Evolutionary conservation across 176 grass and related monocot species (phyloP).

Genomic region (Thinopyrum elongatum): DNA sequence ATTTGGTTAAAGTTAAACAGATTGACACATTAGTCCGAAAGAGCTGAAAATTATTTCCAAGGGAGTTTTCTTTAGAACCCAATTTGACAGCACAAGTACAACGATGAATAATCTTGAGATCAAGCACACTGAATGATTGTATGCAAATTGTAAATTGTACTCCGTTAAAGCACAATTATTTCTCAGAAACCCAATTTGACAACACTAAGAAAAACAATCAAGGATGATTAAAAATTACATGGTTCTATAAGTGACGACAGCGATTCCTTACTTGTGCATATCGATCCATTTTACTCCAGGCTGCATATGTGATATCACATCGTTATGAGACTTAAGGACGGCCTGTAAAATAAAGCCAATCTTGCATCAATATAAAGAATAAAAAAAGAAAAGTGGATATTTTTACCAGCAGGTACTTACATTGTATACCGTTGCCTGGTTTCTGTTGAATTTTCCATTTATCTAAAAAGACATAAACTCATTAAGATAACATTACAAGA

Average conservation of each 20-base stretch:
- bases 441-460: constrained; percentile 83
- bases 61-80: no score
- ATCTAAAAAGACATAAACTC: constrained; percentile 48
- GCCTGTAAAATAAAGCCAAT: constrained; percentile 34
- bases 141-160: neutral
- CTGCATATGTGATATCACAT: constrained; percentile 58
- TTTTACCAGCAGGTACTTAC: constrained; percentile 43
- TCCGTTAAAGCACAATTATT: constrained; percentile 37
- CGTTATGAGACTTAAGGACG: constrained; percentile 52
- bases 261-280: constrained; percentile 78
- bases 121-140: neutral
- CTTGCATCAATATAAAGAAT: neutral
- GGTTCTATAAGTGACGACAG: neutral
- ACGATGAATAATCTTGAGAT: neutral
- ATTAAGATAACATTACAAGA: constrained; percentile 20
- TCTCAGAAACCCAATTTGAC: neutral
- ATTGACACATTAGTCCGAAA: constrained; percentile 8
- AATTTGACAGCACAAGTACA: neutral
- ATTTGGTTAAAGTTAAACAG: constrained; percentile 8
- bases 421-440: constrained; percentile 70
- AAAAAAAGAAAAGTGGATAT: no score
- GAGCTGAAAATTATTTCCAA: neutral
- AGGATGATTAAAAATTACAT: constrained; percentile 23
- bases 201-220: neutral
- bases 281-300: constrained; percentile 75